Base-by-base conservation (phyloP, 2,329 filamentous ascomycete genomes). In the Apiospora aurea region DNA sequence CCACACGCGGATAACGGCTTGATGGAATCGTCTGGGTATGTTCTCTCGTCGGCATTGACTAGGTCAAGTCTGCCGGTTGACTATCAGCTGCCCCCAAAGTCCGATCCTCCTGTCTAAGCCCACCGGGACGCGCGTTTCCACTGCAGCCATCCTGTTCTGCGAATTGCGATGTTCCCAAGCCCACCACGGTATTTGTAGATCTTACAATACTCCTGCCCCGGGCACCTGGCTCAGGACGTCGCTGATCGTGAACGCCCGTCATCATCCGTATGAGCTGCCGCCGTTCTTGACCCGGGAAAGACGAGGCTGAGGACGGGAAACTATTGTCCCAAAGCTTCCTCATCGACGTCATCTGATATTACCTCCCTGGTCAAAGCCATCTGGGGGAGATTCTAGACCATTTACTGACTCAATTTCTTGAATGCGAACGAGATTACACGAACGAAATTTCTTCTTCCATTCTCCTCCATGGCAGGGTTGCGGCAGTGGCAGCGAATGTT, bases 71-170 rank as follows among this genome's bases (percentile, higher is more conserved):
- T 24, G 5, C 18, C 57, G 41, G 57, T 41, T 38, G 18, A 41
- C 57, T 26, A 14, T 14, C 11, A 24, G 1, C 41, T n/a, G 34
- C 18, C 29, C 53, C 18, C 24, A 8, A 61, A 61, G 18, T 38
- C 53, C 53, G 29, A 61, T n/a, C 53, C 53, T 64, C 24, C 18
- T 64, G 57, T 64, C 73, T 73, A 44, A 76, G 75, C 75, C 75
- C 71, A 70, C 29, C 18, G 49, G 49, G 73, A 76, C 75, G 74
- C 75, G 75, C 73, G 75, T 75, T 73, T 72, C 69, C 46, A 67
- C 49, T 21, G 57, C 57, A 41, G 18, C 57, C 57, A 64, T 41
- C 57, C 57, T n/a, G 21, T 41, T 21, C 57, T 29, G 8, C 21
- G 34, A 64, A 64, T 64, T 64, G 57, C 21, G 57, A 64, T 64